Conservation (phyloP, 2,329 filamentous ascomycete genomes). For the Colletotrichum camelliae region DNA sequence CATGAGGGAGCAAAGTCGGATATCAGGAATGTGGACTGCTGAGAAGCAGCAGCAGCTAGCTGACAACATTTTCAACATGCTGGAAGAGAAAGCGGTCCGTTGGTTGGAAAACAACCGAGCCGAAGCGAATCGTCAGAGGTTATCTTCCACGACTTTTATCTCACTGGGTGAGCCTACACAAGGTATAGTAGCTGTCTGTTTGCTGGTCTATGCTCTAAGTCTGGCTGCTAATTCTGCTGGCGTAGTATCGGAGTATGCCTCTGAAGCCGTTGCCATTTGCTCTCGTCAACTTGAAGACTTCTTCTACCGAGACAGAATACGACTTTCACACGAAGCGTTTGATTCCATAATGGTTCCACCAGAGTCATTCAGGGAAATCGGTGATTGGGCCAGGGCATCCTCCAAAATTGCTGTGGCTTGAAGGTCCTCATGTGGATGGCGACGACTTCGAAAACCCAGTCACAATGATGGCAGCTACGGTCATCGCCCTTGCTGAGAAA, state of each 20-base stretch:
- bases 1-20: neutral
- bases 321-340: neutral
- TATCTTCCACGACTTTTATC: too few species aligned
- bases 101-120: neutral
- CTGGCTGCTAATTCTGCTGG: neutral
- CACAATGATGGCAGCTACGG: constrained; percentile 5
- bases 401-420: constrained; percentile 11
- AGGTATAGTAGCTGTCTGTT: neutral
- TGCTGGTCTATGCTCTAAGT: too few species aligned
- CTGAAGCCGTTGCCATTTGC: neutral
- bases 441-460: constrained; percentile 9
- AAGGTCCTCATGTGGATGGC: neutral
- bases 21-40: neutral
- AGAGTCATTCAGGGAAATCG: neutral
- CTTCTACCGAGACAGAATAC: neutral
- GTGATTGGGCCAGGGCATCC: neutral
- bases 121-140: too few species aligned
- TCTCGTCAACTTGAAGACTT: neutral
- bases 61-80: neutral
- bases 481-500: neutral
- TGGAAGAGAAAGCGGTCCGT: neutral
- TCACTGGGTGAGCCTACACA: neutral
- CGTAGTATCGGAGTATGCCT: neutral
- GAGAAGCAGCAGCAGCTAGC: neutral
- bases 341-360: neutral